Conservation (phyloP, 2,329 filamentous ascomycete species). For the Aspergillus melleus region DNA sequence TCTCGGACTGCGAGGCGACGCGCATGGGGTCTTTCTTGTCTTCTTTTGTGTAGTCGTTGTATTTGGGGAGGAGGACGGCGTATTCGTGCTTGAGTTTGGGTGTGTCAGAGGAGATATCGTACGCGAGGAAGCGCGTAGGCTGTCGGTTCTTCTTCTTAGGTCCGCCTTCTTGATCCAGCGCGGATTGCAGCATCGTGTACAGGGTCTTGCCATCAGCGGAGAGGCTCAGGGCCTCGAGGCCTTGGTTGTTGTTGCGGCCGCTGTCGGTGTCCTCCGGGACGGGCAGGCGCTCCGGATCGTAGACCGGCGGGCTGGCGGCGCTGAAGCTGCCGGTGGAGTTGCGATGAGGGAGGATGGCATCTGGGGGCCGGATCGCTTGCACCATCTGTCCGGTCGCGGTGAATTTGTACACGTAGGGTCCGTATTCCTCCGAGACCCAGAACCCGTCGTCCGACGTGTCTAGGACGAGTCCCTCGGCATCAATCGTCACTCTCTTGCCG, state of each 20-base stretch:
- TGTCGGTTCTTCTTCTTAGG: constrained; percentile 55
- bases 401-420: constrained; percentile 70
- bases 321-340: constrained; percentile 64
- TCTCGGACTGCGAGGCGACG: constrained; percentile 67
- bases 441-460: constrained; percentile 58
- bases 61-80: constrained; percentile 65
- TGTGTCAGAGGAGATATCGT: constrained; percentile 54
- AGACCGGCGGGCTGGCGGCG: constrained; percentile 63
- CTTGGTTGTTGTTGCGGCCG: constrained; percentile 71
- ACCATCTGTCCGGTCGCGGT: constrained; percentile 58
- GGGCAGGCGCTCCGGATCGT: constrained; percentile 51
- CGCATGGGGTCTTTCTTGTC: constrained; percentile 46
- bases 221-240: constrained; percentile 69
- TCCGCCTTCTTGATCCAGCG: constrained; percentile 63
- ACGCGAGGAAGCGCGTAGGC: constrained; percentile 64
- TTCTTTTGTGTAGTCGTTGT: constrained; percentile 52
- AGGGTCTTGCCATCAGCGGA: constrained; percentile 63
- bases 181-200: constrained; percentile 66
- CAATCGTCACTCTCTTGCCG: constrained; percentile 60
- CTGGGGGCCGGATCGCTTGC: constrained; percentile 63
- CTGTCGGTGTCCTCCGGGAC: constrained; percentile 58
- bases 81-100: constrained; percentile 61
- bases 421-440: constrained; percentile 72
- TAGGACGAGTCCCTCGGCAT: constrained; percentile 67
- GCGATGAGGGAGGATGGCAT: constrained; percentile 63